Conservation (phyloP, 2,329 filamentous ascomycete genomes). For the Pseudofabraea citricarpa region DNA sequence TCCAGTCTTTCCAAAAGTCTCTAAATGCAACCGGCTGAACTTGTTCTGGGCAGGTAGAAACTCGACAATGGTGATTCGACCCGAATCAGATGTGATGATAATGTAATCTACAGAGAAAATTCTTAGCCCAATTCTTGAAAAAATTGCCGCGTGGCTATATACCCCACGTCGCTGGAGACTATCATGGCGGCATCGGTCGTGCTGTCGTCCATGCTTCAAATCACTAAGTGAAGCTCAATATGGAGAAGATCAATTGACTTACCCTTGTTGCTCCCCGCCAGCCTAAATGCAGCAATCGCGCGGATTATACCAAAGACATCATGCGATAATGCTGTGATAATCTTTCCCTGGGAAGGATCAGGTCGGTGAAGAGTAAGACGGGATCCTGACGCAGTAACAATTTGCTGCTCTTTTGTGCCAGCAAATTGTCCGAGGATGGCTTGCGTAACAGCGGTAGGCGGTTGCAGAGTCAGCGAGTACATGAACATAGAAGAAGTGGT, state of each 20-base stretch:
- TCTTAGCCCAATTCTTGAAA: slow-evolving; percentile 21
- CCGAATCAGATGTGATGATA: slow-evolving; percentile 92
- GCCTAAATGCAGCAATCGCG: slow-evolving; percentile 78
- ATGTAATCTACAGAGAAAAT: slow-evolving; percentile 71
- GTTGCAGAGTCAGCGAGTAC: slow-evolving; percentile 94
- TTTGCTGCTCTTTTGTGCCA: slow-evolving; percentile 95
- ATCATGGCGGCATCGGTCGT: slow-evolving; percentile 26
- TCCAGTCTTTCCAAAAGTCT: slow-evolving; percentile 98
- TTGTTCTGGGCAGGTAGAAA: slow-evolving; percentile 82
- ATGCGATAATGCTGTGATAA: slow-evolving; percentile 81
- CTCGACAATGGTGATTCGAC: slow-evolving; percentile 89
- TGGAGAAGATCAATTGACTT: slow-evolving; percentile 44
- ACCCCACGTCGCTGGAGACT: slow-evolving; percentile 11
- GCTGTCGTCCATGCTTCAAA: slow-evolving; percentile 56
- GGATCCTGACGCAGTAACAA: slow-evolving; percentile 88
- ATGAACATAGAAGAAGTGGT: slow-evolving; percentile 98
- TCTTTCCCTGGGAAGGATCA: slow-evolving; percentile 78
- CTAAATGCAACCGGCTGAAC: slow-evolving; percentile 85
- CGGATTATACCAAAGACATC: slow-evolving; percentile 96
- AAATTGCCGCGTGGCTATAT: slow-evolving; percentile 4
- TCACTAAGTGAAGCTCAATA: slow-evolving; percentile 65
- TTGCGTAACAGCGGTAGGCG: slow-evolving; percentile 82
- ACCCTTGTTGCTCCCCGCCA: slow-evolving; percentile 96
- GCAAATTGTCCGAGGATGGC: slow-evolving; percentile 93
- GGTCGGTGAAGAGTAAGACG: slow-evolving; percentile 83